Evolutionary conservation across 2,329 filamentous ascomycete species (phyloP).

Genomic region (Fusarium sp.): DNA sequence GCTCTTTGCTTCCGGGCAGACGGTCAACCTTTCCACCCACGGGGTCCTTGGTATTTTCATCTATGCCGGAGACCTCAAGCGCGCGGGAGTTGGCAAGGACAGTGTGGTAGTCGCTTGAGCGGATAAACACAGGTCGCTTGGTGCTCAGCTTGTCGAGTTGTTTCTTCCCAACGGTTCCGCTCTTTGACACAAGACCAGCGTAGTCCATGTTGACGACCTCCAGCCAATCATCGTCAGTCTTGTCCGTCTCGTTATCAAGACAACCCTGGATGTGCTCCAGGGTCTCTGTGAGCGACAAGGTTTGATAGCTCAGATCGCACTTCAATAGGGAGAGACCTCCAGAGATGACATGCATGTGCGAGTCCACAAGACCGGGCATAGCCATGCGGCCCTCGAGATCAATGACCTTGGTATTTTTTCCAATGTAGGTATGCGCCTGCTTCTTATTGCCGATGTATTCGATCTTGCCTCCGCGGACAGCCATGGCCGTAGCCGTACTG

Average conservation of each 20-base stretch:
- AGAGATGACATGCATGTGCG: constrained; percentile 45
- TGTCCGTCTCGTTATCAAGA: constrained; percentile 38
- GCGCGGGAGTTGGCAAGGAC: constrained; percentile 44
- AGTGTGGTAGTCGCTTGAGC: constrained; percentile 45
- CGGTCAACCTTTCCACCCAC: constrained; percentile 41
- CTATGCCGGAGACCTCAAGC: constrained; percentile 41
- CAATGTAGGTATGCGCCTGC: constrained; percentile 38
- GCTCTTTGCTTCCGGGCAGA: constrained; percentile 44
- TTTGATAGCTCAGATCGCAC: constrained; percentile 47
- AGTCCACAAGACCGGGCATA: constrained; percentile 48
- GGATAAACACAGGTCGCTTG: constrained; percentile 41
- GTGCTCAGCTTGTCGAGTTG: constrained; percentile 41
- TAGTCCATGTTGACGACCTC: constrained; percentile 47
- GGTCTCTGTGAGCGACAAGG: constrained; percentile 30
- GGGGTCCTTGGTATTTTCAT: constrained; percentile 37
- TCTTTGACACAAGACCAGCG: constrained; percentile 36
- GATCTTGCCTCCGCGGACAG: constrained; percentile 39
- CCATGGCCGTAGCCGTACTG: constrained; percentile 34
- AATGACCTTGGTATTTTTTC: constrained; percentile 41
- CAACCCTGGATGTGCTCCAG: constrained; percentile 43
- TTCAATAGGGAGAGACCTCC: constrained; percentile 45
- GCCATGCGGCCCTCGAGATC: constrained; percentile 47
- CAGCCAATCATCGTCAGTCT: constrained; percentile 43
- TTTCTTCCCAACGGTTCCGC: constrained; percentile 36
- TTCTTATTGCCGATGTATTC: constrained; percentile 39